Evolutionary conservation across 2,329 filamentous ascomycete genomes (phyloP).

Genomic region (Phyllosticta paracitricarpa): DNA sequence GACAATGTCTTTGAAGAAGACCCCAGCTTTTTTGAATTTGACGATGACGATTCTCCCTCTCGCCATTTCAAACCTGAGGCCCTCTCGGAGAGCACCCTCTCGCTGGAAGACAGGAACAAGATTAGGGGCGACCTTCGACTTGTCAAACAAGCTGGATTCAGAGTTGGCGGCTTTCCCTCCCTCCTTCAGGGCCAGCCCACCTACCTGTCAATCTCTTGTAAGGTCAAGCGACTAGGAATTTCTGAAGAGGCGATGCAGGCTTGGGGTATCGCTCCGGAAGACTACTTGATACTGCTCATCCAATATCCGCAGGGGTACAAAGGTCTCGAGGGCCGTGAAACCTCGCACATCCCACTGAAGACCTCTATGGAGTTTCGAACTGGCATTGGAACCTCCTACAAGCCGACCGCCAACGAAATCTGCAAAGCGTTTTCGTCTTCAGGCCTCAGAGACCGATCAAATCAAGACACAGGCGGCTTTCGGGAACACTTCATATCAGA

Average conservation of each 20-base stretch:
- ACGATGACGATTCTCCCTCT: not conserved
- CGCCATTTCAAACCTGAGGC: not conserved
- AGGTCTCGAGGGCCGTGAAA: conserved; percentile 29
- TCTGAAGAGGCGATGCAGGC: conserved; percentile 65
- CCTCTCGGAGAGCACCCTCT: not conserved
- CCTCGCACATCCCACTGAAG: not conserved
- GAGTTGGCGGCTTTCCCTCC: conserved; percentile 51
- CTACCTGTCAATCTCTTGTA: conserved; percentile 58
- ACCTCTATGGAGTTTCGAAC: conserved; percentile 49
- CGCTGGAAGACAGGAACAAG: conserved; percentile 18
- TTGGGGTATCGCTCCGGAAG: conserved; percentile 57
- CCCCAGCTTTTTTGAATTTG: not conserved
- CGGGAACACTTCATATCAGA: conserved; percentile 59
- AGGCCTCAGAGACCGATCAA: conserved; percentile 21
- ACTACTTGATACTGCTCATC: conserved; percentile 67
- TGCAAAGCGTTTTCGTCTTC: conserved; percentile 40
- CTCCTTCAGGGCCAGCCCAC: conserved; percentile 38
- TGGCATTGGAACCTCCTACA: conserved; percentile 62
- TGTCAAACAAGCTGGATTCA: conserved; percentile 58
- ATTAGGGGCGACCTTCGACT: conserved; percentile 51
- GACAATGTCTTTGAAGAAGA: not conserved
- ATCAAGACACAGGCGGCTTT: conserved; percentile 28
- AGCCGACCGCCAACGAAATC: conserved; percentile 52
- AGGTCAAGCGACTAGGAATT: conserved; percentile 59
- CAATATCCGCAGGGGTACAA: conserved; percentile 54